Conservation (phyloP, 208 protist genomes). For the Leishmania braziliensis region DNA sequence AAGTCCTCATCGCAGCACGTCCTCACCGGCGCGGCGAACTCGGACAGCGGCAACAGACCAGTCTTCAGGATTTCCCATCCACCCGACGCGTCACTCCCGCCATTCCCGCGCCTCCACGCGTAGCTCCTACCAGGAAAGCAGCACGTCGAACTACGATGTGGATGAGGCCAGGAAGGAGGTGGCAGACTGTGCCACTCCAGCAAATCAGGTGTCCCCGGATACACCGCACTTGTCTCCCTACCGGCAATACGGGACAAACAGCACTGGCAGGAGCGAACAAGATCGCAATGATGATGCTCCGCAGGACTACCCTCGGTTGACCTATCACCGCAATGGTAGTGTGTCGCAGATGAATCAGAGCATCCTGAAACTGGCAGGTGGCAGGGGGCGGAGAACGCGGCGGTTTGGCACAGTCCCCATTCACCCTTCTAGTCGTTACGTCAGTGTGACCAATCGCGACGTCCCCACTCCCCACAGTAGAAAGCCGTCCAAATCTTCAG, state of each 20-base stretch:
- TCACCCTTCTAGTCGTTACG: neutral
- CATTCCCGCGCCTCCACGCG: slow-evolving; percentile 18
- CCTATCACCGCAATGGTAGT: slow-evolving; percentile 10
- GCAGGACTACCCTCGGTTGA: slow-evolving; percentile 1
- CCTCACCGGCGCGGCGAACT: neutral
- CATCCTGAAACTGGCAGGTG: neutral
- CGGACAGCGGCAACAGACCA: neutral
- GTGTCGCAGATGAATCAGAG: neutral
- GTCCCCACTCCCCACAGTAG: neutral
- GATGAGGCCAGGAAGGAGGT: slow-evolving; percentile 21
- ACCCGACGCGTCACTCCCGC: slow-evolving; percentile 1
- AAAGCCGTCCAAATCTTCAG: neutral
- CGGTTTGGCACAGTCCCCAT: neutral
- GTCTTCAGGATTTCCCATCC: neutral
- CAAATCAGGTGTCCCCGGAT: neutral
- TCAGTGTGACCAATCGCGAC: slow-evolving; percentile 5
- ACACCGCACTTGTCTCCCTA: neutral
- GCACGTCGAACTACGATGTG: slow-evolving; percentile 16
- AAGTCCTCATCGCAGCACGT: neutral
- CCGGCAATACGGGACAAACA: neutral
- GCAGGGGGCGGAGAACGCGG: neutral
- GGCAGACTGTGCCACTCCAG: neutral
- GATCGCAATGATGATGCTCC: too few species aligned
- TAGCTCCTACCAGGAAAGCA: slow-evolving; percentile 4
- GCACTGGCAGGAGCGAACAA: neutral